A percentile compares a stretch with the other conserved stretches of the same genome.
Conservation (phyloP, 1,284 basidiomycete species). For the Austropuccinia psidii region DNA sequence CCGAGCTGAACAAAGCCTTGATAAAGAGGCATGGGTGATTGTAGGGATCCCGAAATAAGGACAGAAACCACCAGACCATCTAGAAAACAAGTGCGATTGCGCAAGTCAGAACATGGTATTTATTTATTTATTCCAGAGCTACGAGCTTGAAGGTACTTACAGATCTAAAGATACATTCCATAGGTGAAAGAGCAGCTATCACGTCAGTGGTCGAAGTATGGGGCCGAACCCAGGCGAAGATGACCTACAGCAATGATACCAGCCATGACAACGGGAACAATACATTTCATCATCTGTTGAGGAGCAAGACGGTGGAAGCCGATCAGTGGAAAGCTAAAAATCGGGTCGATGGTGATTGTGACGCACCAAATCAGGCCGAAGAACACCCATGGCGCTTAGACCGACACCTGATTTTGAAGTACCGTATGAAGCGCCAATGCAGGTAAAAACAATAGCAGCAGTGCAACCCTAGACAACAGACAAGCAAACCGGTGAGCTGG, state of each 20-base stretch:
- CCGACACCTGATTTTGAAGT: constrained; percentile 52
- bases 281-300: constrained; percentile 38
- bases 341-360: not conserved
- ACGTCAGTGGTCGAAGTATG: not conserved
- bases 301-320: not conserved
- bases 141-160: constrained; percentile 21
- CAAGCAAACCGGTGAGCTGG: not conserved
- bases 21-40: constrained; percentile 50
- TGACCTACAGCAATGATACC: constrained; percentile 47
- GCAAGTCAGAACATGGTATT: constrained; percentile 5
- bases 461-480: constrained; percentile 12
- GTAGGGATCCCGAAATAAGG: constrained; percentile 49
- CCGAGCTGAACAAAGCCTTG: constrained; percentile 52
- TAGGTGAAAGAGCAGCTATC: not conserved
- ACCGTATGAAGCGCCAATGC: constrained; percentile 46
- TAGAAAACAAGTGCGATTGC: constrained; percentile 39
- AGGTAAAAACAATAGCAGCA: constrained; percentile 31
- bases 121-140: not conserved
- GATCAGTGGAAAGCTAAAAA: not conserved
- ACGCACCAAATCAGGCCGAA: constrained; percentile 50
- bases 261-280: constrained; percentile 47
- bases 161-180: constrained; percentile 36
- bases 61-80: constrained; percentile 52
- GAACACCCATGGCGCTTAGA: constrained; percentile 52
- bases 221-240: not conserved